These are phyloP conservation scores for Leishmania mexicana DNA, from an alignment of 208 protist genomes.

Conservation along the genomic window DNA sequence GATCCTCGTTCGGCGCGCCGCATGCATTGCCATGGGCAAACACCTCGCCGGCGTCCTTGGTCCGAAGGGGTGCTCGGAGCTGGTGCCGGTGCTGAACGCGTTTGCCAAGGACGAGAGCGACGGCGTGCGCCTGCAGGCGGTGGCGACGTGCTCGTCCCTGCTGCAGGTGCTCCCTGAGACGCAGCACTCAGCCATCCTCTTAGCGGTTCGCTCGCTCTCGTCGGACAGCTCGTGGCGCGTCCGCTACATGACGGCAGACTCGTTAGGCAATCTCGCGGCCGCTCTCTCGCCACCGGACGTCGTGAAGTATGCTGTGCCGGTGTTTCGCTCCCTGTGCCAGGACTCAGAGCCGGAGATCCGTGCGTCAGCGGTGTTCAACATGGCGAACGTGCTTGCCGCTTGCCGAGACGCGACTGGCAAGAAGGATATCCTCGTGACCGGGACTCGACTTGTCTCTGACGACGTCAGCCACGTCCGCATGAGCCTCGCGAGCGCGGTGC, in stretches of 20 bases:
- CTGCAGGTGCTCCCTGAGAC: slow-evolving; percentile 81
- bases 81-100: slow-evolving; percentile 89
- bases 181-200: slow-evolving; percentile 85
- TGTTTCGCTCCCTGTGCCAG: slow-evolving; percentile 79
- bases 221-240: slow-evolving; percentile 97
- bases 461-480: slow-evolving; percentile 80
- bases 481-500: slow-evolving; percentile 83
- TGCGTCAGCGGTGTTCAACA: slow-evolving; percentile 84
- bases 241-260: slow-evolving; percentile 97
- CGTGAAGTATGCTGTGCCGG: slow-evolving; percentile 61
- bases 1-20: slow-evolving; percentile 97
- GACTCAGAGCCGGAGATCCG: slow-evolving; percentile 88
- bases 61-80: slow-evolving; percentile 69
- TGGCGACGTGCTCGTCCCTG: slow-evolving; percentile 92
- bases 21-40: slow-evolving; percentile 91
- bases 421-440: slow-evolving; percentile 73
- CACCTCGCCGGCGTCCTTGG: slow-evolving; percentile 67
- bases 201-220: slow-evolving; percentile 68
- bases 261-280: slow-evolving; percentile 79
- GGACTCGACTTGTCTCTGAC: slow-evolving; percentile 74
- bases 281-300: slow-evolving; percentile 69
- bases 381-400: slow-evolving; percentile 64
- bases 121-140: slow-evolving; percentile 95
- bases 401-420: slow-evolving; percentile 62
- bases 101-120: slow-evolving; percentile 96